Percentiles rank a stretch among this genome's conserved stretches.
These are phyloP conservation scores for Amphirosellinia nigrospora DNA, from an alignment of 495 filamentous ascomycete species.

Conservation along the genomic window DNA sequence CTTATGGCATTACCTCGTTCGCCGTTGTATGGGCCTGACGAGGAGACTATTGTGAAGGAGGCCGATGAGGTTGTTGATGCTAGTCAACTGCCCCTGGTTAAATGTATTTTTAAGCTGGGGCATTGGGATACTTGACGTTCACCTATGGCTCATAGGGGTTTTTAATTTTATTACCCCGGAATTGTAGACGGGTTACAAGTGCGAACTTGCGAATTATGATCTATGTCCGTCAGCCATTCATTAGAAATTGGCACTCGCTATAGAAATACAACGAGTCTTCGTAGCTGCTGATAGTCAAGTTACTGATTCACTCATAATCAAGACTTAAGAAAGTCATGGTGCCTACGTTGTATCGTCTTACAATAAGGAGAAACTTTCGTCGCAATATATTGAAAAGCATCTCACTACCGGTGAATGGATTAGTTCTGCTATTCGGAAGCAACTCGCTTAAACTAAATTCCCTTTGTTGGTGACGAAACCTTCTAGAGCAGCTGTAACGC, in stretches of 20 bases:
- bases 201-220: constrained; percentile 29
- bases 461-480: constrained; percentile 92
- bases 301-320: not conserved
- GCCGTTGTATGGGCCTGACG: constrained; percentile 74
- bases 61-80: constrained; percentile 90
- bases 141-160: constrained; percentile 27
- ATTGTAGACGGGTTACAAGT: constrained; percentile 29
- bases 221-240: not conserved
- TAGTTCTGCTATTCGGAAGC: not conserved
- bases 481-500: constrained; percentile 70
- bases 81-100: constrained; percentile 94
- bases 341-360: not conserved
- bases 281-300: not conserved
- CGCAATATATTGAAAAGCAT: not conserved
- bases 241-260: not conserved
- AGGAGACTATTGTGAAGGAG: constrained; percentile 81
- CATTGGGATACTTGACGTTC: constrained; percentile 31
- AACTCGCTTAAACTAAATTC: constrained; percentile 47
- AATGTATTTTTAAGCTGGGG: constrained; percentile 27
- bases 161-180: constrained; percentile 25
- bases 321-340: not conserved
- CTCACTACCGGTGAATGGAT: not conserved
- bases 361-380: not conserved
- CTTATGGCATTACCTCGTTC: constrained; percentile 96
- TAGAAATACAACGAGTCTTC: not conserved